Conservation (phyloP, 192 early-diverging fungal species). For the Pilobolus umbonatus region DNA sequence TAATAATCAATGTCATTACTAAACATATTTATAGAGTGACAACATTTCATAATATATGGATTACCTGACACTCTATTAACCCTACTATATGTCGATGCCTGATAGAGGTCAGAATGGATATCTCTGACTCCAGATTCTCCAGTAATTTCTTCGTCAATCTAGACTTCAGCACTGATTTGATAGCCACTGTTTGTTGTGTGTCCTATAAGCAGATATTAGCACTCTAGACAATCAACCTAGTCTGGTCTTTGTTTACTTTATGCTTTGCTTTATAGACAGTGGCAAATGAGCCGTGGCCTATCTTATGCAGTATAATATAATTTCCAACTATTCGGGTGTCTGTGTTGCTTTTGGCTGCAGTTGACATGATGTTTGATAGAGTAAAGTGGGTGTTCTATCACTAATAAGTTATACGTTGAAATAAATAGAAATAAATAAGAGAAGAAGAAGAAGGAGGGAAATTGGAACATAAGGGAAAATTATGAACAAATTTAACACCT, state of each 20-base stretch:
- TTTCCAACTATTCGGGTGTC: not conserved
- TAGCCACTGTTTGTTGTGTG: constrained; percentile 58
- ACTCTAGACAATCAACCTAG: constrained; percentile 95
- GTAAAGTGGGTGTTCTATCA: not conserved
- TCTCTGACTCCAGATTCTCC: constrained; percentile 95
- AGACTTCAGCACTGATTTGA: constrained; percentile 85
- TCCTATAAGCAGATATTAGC: constrained; percentile 50
- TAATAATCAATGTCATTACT: constrained; percentile 21
- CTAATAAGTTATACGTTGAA: not conserved
- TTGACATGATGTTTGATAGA: not conserved
- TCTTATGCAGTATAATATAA: constrained; percentile 64
- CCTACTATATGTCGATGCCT: constrained; percentile 84
- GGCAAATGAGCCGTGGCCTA: constrained; percentile 95
- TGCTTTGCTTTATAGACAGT: constrained; percentile 78
- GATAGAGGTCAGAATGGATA: constrained; percentile 84
- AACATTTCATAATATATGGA: not conserved
- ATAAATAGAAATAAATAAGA: not conserved
- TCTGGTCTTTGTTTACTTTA: constrained; percentile 79
- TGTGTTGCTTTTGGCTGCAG: not conserved
- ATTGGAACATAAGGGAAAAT: too few species aligned
- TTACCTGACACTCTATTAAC: constrained; percentile 83
- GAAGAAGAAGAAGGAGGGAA: not conserved
- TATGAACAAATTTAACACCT: too few species aligned
- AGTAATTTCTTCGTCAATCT: constrained; percentile 88
- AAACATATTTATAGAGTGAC: not conserved